Evolutionary conservation across 257 asterid species (phyloP).

Genomic region (Forsythia suspensa): DNA sequence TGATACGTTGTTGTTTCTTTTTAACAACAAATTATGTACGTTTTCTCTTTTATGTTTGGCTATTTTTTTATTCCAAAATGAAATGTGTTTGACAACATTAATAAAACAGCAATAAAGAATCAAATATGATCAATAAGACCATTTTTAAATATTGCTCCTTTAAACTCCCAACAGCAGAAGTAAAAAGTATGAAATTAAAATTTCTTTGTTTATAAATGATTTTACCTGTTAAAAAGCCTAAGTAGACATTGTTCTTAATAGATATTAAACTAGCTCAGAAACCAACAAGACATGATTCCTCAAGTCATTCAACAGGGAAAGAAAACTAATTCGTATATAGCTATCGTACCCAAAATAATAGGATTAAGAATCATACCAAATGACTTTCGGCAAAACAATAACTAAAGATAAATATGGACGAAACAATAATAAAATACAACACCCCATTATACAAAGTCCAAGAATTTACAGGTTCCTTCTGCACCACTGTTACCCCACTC

Average conservation of each 20-base stretch:
- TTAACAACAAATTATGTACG: too few relatives aligned
- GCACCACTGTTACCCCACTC: conserved; percentile 33
- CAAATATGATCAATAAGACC: neutral
- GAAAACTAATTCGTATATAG: neutral
- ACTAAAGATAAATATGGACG: too few relatives aligned
- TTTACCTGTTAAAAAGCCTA: neutral
- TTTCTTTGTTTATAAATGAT: neutral
- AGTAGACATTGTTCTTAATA: neutral
- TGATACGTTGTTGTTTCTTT: too few relatives aligned
- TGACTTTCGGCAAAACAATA: too few relatives aligned
- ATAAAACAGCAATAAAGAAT: neutral
- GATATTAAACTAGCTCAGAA: neutral
- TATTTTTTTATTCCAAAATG: too few relatives aligned
- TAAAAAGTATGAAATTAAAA: neutral
- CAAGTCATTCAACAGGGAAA: neutral
- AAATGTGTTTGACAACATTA: too few relatives aligned
- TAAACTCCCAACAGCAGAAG: neutral
- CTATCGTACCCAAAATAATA: too few relatives aligned
- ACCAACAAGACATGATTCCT: neutral
- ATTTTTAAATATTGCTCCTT: neutral
- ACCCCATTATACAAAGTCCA: conserved; percentile 34
- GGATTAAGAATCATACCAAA: too few relatives aligned
- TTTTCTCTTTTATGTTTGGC: too few relatives aligned
- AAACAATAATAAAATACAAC: too few relatives aligned
- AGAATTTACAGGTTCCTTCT: conserved; percentile 33